Evolutionary conservation across 495 filamentous ascomycete genomes (phyloP).

Genomic region (Aspergillus diversus): DNA sequence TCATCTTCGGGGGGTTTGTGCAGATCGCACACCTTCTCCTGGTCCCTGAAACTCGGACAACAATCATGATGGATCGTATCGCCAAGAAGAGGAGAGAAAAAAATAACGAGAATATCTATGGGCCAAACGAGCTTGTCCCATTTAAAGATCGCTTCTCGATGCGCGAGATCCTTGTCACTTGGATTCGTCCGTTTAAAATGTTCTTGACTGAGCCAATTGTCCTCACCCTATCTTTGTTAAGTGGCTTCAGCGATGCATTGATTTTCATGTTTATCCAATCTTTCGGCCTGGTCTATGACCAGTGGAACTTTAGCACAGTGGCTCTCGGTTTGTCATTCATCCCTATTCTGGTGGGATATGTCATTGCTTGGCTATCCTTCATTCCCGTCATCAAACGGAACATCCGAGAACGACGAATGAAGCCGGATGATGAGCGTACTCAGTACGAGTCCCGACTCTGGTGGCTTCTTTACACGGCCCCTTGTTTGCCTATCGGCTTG

Average conservation of each 20-base stretch:
- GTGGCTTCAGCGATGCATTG: conserved; percentile 64
- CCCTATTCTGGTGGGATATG: conserved; percentile 62
- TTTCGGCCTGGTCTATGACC: conserved; percentile 59
- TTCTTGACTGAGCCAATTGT: conserved; percentile 65
- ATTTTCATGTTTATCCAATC: conserved; percentile 72
- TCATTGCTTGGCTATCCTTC: conserved; percentile 59
- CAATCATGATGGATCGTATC: conserved; percentile 62
- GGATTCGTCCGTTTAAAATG: conserved; percentile 65
- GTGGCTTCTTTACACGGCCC: conserved; percentile 61
- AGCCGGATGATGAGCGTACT: conserved; percentile 55
- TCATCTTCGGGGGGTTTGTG: conserved; percentile 61
- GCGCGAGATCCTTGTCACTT: conserved; percentile 57
- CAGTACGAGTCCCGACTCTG: conserved; percentile 66
- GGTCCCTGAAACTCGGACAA: conserved; percentile 62
- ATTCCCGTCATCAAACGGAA: conserved; percentile 59
- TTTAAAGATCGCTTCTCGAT: conserved; percentile 62
- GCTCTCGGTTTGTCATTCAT: conserved; percentile 59
- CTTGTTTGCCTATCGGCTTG: conserved; percentile 61
- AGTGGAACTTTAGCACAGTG: conserved; percentile 59
- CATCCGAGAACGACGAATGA: conserved; percentile 45
- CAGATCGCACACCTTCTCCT: conserved; percentile 56
- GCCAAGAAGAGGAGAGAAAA: conserved; percentile 57
- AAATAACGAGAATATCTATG: conserved; percentile 61
- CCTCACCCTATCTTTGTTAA: conserved; percentile 59
- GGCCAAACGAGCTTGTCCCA: conserved; percentile 63